phyloP scores from a whole-genome alignment of 495 filamentous ascomycete species.

The Podospora tetraspora region DNA sequence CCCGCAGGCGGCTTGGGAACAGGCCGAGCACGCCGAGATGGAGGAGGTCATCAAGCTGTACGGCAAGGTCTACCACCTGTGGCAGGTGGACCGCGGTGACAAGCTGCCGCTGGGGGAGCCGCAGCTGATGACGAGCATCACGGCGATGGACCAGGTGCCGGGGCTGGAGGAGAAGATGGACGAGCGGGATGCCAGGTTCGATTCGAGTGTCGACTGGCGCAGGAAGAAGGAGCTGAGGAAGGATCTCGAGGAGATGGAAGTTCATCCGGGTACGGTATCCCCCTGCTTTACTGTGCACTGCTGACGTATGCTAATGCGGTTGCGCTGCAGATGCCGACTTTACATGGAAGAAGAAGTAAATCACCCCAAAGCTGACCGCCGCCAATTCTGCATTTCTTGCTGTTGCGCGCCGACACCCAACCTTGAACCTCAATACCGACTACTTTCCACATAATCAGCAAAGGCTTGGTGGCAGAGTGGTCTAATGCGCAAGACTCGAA shows the following conservation, averaged over 20 bases:
- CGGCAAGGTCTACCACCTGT: constrained; percentile 87
- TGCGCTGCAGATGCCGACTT: constrained; percentile 2
- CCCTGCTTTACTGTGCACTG: background rate
- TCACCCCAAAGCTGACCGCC: background rate
- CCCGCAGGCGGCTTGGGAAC: constrained; percentile 63
- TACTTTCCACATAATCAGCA: background rate
- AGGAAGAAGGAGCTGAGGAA: constrained; percentile 60
- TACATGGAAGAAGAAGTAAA: constrained; percentile 5
- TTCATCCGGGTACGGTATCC: constrained; percentile 47
- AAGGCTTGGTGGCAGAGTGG: constrained; percentile 8
- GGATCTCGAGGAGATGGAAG: constrained; percentile 51
- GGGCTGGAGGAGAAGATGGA: constrained; percentile 55
- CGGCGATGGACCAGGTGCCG: constrained; percentile 49
- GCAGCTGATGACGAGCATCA: constrained; percentile 73
- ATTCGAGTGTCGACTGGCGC: constrained; percentile 47
- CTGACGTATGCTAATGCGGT: background rate
- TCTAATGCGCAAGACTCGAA: constrained; percentile 10
- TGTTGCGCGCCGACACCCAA: background rate
- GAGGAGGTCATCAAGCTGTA: constrained; percentile 63
- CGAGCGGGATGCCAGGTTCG: constrained; percentile 61
- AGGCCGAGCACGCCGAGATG: constrained; percentile 76
- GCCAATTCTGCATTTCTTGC: background rate
- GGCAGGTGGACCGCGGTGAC: constrained; percentile 82
- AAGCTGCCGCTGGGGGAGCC: constrained; percentile 67
- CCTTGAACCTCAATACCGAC: background rate